Evolutionary conservation across 2,329 filamentous ascomycete genomes (phyloP).

Genomic region (Penicillium hordei): DNA sequence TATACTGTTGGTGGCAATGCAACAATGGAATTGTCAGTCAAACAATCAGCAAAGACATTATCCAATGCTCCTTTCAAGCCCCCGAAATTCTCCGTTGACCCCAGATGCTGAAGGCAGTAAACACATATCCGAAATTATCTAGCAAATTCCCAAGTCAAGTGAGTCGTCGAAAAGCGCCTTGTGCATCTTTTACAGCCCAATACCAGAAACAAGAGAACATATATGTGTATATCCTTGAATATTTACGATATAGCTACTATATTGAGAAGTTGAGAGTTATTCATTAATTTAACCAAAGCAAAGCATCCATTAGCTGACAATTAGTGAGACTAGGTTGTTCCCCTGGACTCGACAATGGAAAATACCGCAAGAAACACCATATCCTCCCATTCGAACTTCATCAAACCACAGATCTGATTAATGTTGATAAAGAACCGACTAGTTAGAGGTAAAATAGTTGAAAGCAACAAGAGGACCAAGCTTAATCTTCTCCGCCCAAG

Average conservation of each 20-base stretch:
- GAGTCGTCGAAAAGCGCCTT: too few species aligned
- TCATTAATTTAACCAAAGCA: neutral
- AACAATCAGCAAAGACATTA: neutral
- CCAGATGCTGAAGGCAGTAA: neutral
- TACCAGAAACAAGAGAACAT: neutral
- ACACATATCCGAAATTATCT: neutral
- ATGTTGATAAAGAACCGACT: neutral
- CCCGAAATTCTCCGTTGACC: neutral
- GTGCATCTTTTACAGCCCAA: neutral
- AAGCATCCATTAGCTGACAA: neutral
- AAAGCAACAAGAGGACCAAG: conserved; percentile 37
- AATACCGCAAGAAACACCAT: neutral
- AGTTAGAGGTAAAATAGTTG: conserved; percentile 42
- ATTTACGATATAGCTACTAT: neutral
- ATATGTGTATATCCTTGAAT: neutral
- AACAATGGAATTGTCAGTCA: neutral
- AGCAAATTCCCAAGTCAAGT: neutral
- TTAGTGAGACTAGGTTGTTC: neutral
- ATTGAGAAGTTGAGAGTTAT: neutral
- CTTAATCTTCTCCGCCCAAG: conserved; percentile 38
- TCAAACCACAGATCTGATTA: neutral
- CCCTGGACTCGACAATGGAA: neutral
- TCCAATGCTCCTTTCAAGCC: neutral
- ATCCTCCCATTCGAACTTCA: neutral
- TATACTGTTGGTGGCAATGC: neutral